Conservation (phyloP, 2,329 filamentous ascomycete genomes). For the Aspergillus oerlinghausenensis region DNA sequence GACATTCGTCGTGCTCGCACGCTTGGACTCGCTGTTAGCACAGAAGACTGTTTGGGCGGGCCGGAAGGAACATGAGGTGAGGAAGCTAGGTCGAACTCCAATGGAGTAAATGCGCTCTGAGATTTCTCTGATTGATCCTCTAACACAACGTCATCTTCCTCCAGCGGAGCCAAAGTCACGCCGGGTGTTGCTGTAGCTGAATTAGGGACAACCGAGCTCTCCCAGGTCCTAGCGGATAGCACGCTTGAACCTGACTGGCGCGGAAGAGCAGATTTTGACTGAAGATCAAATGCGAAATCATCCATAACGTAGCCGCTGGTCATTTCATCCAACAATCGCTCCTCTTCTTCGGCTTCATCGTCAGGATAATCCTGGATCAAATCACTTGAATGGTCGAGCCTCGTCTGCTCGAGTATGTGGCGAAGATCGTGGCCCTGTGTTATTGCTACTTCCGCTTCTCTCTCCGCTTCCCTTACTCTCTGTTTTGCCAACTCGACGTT, state of each 20-base stretch:
- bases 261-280: conserved; percentile 63
- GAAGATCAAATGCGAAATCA: conserved; percentile 70
- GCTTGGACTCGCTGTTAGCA: conserved; percentile 32
- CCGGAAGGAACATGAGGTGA: conserved; percentile 31
- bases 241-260: conserved; percentile 79
- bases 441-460: conserved; percentile 60
- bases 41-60: conserved; percentile 3
- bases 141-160: conserved; percentile 53
- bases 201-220: conserved; percentile 71
- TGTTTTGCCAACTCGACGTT: conserved; percentile 74
- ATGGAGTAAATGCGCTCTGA: conserved; percentile 29
- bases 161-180: conserved; percentile 66
- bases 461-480: conserved; percentile 67
- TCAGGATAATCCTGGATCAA: conserved; percentile 48
- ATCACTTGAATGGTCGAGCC: conserved; percentile 16
- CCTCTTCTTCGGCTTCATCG: conserved; percentile 67
- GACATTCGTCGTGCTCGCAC: conserved; percentile 76
- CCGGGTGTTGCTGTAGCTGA: conserved; percentile 65
- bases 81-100: conserved; percentile 25
- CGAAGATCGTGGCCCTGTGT: conserved; percentile 58
- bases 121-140: conserved; percentile 31
- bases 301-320: conserved; percentile 77
- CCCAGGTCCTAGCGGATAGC: conserved; percentile 72
- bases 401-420: conserved; percentile 32
- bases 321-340: conserved; percentile 80